Conservation (phyloP, 345 rosid genomes). For the Schrenkiella parvula region DNA sequence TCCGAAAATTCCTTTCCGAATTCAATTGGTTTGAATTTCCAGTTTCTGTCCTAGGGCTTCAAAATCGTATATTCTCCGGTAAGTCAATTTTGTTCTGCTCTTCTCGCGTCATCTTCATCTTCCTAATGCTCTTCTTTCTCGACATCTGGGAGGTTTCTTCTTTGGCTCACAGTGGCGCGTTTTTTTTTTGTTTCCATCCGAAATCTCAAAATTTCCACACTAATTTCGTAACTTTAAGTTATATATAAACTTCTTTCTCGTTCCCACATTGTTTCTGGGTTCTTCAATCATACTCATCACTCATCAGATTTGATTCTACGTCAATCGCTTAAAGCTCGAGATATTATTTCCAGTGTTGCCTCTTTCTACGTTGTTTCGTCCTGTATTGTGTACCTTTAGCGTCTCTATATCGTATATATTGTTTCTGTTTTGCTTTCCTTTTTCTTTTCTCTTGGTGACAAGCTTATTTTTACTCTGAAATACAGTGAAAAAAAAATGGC, state of each 20-base stretch:
- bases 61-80: neutral
- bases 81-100: conserved; percentile 12
- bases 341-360: too few species aligned
- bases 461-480: neutral
- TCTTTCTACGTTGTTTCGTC: neutral
- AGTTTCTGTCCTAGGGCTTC: neutral
- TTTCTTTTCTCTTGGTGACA: neutral
- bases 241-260: neutral
- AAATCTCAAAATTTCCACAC: neutral
- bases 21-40: neutral
- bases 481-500: neutral
- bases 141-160: neutral
- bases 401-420: neutral
- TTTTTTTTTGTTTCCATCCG: too few species aligned
- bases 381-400: neutral
- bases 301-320: neutral
- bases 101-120: neutral
- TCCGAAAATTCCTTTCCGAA: neutral
- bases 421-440: neutral
- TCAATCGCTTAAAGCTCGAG: neutral
- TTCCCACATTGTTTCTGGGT: conserved; percentile 4
- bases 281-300: neutral
- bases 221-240: neutral
- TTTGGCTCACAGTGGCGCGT: neutral
- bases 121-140: neutral